phyloP scores from a whole-genome alignment of 305 asterid species.

The Fraxinus paxiana region DNA sequence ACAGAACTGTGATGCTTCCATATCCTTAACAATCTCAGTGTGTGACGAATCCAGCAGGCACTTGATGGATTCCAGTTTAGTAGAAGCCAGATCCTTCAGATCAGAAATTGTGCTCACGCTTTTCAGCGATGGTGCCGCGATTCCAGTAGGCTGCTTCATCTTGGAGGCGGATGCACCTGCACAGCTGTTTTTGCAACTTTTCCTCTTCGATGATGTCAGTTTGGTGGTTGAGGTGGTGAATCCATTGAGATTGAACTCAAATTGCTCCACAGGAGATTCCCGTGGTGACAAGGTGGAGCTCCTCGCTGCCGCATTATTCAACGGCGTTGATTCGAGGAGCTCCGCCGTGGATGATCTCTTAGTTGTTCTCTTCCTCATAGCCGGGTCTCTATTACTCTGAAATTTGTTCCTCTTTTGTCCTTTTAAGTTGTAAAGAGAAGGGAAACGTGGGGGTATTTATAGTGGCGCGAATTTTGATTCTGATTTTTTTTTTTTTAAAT shows the following conservation, averaged over 20 bases:
- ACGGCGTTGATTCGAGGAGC: constrained; percentile 36
- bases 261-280: constrained; percentile 43
- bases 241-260: constrained; percentile 46
- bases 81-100: constrained; percentile 55
- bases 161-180: constrained; percentile 33
- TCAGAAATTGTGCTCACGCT: constrained; percentile 46
- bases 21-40: constrained; percentile 65
- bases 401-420: background rate
- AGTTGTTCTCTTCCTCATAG: constrained; percentile 43
- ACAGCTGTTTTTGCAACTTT: constrained; percentile 25
- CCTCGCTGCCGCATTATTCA: constrained; percentile 23
- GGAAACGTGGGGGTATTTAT: background rate
- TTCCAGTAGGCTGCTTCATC: constrained; percentile 36
- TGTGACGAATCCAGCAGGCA: constrained; percentile 65
- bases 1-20: constrained; percentile 70
- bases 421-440: background rate
- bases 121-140: constrained; percentile 32
- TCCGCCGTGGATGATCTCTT: constrained; percentile 44
- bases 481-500: background rate
- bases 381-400: constrained; percentile 11
- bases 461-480: background rate
- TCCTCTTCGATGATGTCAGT: constrained; percentile 37
- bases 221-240: constrained; percentile 28
- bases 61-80: constrained; percentile 55
- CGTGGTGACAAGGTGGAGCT: constrained; percentile 43